Evolutionary conservation across 208 protist genomes (phyloP), one percentile per base, ranked within the genome.

Genomic region (Naegleria lovaniensis): DNA sequence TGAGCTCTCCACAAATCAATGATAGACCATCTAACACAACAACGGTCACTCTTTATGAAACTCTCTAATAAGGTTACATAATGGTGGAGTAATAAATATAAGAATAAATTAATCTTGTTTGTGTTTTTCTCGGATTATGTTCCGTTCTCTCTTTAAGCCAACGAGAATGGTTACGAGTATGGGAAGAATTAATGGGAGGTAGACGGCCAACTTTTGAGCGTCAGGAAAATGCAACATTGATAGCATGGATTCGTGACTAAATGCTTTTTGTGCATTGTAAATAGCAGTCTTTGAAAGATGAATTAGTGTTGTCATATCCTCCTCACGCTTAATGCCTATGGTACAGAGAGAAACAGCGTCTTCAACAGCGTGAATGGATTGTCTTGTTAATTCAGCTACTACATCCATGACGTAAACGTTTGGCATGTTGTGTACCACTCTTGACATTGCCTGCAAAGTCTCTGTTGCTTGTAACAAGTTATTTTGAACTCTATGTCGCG

Each of bases 161-260:
- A 67, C 36, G 3, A 89, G 22, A 25, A 89, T n/a, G 6, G 85
- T 89, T 25, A 89, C 29, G 29, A 38, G 2, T 13, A 89, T 29
- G 3, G 85, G 85, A n/a, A 89, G 13, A 25, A 89, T 5, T 9
- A 89, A 4, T 29, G 85, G 85, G 0, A 89, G 36, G 40, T 89
- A 89, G 22, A 89, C 25, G 3, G 85, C 85, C 5, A 89, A 29
- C 15, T 89, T 89, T 89, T 89, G 85, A 67, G 48, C 38, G 40
- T 89, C 29, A 67, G 85, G 85, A 29, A 89, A 67, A 25, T 67
- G 33, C 7, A 89, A 40, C 29, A 67, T 25, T 29, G 85, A 89
- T 3, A 89, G 2, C 85, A 89, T 89, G 11, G n/a, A 41, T 38
- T 39, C 13, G 40, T 89, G 48, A 40, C 39, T n/a, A 9, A 89